Base-by-base conservation (phyloP, 1,284 basidiomycete species). In the Sporisorium scitamineum region DNA sequence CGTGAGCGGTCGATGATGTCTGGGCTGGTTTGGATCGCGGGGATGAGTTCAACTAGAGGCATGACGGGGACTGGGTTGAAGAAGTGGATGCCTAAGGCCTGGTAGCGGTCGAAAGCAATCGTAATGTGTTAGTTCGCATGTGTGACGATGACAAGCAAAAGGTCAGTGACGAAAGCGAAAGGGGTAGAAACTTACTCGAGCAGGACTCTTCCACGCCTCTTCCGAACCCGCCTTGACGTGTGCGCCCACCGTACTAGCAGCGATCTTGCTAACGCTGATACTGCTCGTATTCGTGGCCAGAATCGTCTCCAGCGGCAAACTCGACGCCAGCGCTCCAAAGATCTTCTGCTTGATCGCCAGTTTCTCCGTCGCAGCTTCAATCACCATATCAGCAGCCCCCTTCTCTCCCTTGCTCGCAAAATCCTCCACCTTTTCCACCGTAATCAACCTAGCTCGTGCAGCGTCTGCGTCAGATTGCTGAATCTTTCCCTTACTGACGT, bases 261-360 rank as follows among this genome's bases (percentile, higher is more conserved):
- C 95, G 64, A 98, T 93, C 87, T 95, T 95, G 26, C 94, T 95
- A 53, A 99, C 91, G 76, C 92, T 94, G 77, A 98, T 97, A 13
- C 93, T 95, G 59, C 93, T 95, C 3, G 95, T 99, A 84, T 99
- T 98, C 55, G 91, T 91, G 0, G 95, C 95, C 27, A 99, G 88
- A 60, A 98, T 94, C 3, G 94, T 90, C 32, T 90, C 88, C 0
- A 91, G 90, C 18, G 90, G 89, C 55, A 95, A 86, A 69, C 91
- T 89, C 48, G 88, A 88, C 20, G 92, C 90, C 18, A 98, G 89
- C 5, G 88, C 87, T 7, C 88, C 86, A 86, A 98, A 97, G 70
- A 98, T 90, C 13, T 88, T 87, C 74, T 91, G 89, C 87, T 98
- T 99, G 53, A 97, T 86, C 2, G 89, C 83, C 14, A 97, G 87